Evolutionary conservation across 441 rosid species (phyloP).

Genomic region (Eruca vesicaria): DNA sequence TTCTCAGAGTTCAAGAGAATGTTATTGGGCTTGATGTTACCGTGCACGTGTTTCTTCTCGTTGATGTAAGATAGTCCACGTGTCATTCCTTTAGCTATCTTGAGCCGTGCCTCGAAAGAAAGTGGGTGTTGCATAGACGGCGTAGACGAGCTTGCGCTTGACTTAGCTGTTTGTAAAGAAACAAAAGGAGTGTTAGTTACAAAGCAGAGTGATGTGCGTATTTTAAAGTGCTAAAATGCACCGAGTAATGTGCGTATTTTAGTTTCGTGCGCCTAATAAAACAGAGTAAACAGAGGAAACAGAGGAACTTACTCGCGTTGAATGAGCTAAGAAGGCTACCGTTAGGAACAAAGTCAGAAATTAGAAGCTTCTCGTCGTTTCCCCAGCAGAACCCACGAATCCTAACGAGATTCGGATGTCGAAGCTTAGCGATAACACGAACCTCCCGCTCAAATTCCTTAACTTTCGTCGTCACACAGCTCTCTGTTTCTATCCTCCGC

Average conservation of each 20-base stretch:
- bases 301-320: constrained; percentile 48
- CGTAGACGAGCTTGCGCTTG: constrained; percentile 23
- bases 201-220: background rate
- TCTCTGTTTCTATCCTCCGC: constrained; percentile 69
- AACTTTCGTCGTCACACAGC: constrained; percentile 39
- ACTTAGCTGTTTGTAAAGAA: background rate
- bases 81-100: constrained; percentile 72
- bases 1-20: constrained; percentile 59
- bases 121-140: constrained; percentile 49
- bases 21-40: constrained; percentile 70
- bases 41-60: constrained; percentile 75
- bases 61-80: constrained; percentile 69
- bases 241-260: background rate
- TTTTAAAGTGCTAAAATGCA: background rate
- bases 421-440: constrained; percentile 51
- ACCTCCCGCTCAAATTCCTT: constrained; percentile 72
- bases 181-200: background rate
- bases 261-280: background rate
- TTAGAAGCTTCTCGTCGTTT: constrained; percentile 71
- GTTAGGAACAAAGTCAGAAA: constrained; percentile 64
- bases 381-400: constrained; percentile 87
- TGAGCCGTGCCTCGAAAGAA: constrained; percentile 53
- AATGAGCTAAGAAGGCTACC: constrained; percentile 62
- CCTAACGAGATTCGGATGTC: constrained; percentile 68
- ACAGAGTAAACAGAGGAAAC: background rate